Evolutionary conservation across 106 monocot genomes (phyloP), one percentile per base, ranked within the genome.

Genomic region (Chionographis japonica): DNA sequence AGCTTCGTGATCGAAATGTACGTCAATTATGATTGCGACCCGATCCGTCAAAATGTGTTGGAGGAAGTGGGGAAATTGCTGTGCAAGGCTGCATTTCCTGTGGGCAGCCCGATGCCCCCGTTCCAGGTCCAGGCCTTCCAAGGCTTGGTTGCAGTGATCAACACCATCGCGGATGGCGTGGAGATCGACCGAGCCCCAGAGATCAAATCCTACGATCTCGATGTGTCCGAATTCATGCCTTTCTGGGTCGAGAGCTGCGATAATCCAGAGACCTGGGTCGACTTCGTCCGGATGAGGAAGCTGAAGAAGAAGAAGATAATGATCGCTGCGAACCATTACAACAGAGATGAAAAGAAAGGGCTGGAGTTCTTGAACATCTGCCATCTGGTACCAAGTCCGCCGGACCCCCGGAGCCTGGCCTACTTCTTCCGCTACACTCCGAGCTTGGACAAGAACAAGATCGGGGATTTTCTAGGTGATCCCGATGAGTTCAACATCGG

Each of bases 21-120:
- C 67, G 87, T 90, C 18, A 98, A 98, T 41, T 98, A 83, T 74
- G 97, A 98, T 74, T 98, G 89, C 62, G 97, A 98, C 39, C 89
- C 89, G 3, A 37, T 81, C 49, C 72, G 79, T 13, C 37, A 56
- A 15, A 83, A 92, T 50, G 72, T 92, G 37, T 81, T 87, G 27
- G 97, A 98, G 46, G 97, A 98, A 11, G 52, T 83, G 1, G 80
- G 78, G 3, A 90, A 77, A 61, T 18, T 86, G 20, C 85, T 98
- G 15, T 98, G 89, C 83, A 98, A 87, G 66, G 67, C 68, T 0
- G 92, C 89, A 8, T 92, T 83, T 67, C 92, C 97, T 6, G 58
- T 50, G 5, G 35, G 8, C 69, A 41, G 8, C 58, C 81, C 86
- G 3, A 68, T 79, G 81, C 63, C 81, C 16, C 75, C 84, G 6